Base-by-base conservation (phyloP, 129 eudicot genomes). In the Smallanthus sonchifolius region DNA sequence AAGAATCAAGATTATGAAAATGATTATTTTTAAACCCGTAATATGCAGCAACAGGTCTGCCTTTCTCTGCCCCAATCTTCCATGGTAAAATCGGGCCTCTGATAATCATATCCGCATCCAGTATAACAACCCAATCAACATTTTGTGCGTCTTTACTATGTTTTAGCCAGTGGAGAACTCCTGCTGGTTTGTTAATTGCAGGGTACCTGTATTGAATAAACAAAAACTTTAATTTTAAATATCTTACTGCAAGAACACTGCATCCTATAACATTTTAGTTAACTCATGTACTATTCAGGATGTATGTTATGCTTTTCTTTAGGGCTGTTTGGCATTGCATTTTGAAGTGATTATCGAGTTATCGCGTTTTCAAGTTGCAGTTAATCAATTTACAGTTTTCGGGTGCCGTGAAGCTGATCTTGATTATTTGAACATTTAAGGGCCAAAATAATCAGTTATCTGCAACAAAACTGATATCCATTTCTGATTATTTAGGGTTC, bases 111-210 rank as follows among this genome's bases (percentile, higher is more conserved):
- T 94, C 99, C 0, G 99, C 99, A 80, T 94, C 99, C 10, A 94
- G 76, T 55, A 94, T 88, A n/a, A 94, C 93, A 67, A 94, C 99
- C 99, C 99, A 94, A 79, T 94, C 99, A 24, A 94, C 97, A 72
- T 86, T 91, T 17, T 94, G 67, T 10, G 97, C 97, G 14, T 94
- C 96, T 82, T 88, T 70, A 83, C 99, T 94, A 56, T 91, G 84
- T 74, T 85, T 81, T 17, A 94, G 96, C 99, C 99, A 94, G 74
- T 94, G 96, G 15, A 88, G 86, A 11, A 94, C 73, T 59, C 99
- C 99, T 30, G 95, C 99, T 44, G 99, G 99, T 79, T 94, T 94
- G 84, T 94, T 94, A 62, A 90, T 90, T 4, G 99, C 97, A 56
- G 99, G 97, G 76, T 94, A 94, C 99, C 98, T 93, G 79, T 44